These are phyloP conservation scores for Fomitopsis pulvina DNA, from an alignment of 768 basidiomycete species.

Conservation along the genomic window DNA sequence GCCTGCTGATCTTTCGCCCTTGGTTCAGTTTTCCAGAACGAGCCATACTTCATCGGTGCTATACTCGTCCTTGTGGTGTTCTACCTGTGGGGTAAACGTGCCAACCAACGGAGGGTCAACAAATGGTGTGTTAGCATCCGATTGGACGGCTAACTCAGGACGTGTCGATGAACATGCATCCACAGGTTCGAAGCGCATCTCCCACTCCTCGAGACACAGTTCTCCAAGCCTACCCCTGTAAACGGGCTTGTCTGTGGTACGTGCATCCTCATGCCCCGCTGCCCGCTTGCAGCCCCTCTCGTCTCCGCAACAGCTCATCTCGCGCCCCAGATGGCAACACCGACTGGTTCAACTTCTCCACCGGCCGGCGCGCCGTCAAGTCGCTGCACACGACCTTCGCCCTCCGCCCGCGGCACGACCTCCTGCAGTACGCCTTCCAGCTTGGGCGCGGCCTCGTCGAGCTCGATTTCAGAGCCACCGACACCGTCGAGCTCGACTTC, in stretches of 20 bases:
- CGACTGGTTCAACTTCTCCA: constrained; percentile 83
- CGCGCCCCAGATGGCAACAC: constrained; percentile 59
- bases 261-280: neutral
- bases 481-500: constrained; percentile 76
- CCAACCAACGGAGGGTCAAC: constrained; percentile 55
- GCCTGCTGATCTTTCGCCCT: too few species aligned
- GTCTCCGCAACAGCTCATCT: neutral
- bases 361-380: constrained; percentile 70
- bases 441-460: constrained; percentile 60
- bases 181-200: constrained; percentile 56
- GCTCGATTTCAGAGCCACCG: constrained; percentile 61
- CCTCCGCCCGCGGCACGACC: constrained; percentile 79
- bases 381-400: constrained; percentile 77
- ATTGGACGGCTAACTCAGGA: neutral
- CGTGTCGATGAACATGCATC: constrained; percentile 4
- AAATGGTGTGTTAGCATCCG: constrained; percentile 48
- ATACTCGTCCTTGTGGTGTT: constrained; percentile 51
- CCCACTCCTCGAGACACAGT: constrained; percentile 59
- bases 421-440: constrained; percentile 61
- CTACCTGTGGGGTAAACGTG: constrained; percentile 52
- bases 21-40: constrained; percentile 53
- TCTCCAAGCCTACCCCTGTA: constrained; percentile 56
- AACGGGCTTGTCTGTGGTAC: constrained; percentile 28
- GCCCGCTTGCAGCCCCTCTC: neutral
- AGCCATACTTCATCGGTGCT: constrained; percentile 47